Percentiles rank a stretch among this genome's conserved stretches.
phyloP scores from a whole-genome alignment of 331 rosid species.

The Rosa hybrid region DNA sequence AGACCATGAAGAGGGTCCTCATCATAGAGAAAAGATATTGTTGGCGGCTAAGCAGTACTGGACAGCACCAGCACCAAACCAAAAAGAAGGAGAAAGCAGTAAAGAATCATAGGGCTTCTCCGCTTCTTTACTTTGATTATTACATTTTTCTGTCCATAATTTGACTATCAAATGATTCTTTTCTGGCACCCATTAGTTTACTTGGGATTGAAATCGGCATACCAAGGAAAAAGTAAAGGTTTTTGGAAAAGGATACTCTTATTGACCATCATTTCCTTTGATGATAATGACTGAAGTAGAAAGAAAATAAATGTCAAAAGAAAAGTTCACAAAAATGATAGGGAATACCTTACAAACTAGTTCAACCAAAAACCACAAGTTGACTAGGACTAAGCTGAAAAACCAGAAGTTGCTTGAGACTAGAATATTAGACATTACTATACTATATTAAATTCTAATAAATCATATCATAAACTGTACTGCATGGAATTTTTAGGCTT shows the following conservation, averaged over 20 bases:
- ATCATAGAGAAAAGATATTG: conserved; percentile 62
- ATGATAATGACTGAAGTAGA: too few species aligned
- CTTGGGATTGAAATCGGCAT: neutral
- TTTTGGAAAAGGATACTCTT: neutral
- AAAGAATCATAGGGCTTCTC: conserved; percentile 24
- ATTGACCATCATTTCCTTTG: neutral
- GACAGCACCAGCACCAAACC: conserved; percentile 57
- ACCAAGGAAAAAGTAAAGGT: conserved; percentile 12
- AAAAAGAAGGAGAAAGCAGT: conserved; percentile 11
- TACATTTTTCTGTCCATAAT: conserved; percentile 27
- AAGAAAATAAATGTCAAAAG: neutral
- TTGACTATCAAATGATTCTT: conserved; percentile 18
- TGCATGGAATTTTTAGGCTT: neutral
- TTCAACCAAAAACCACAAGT: neutral
- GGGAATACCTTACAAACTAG: neutral
- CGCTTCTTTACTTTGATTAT: neutral
- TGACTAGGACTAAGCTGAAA: neutral
- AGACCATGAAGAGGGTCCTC: conserved; percentile 84
- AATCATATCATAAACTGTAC: neutral
- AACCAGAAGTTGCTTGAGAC: neutral
- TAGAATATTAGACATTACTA: neutral
- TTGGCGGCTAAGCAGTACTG: conserved; percentile 72
- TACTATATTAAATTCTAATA: neutral
- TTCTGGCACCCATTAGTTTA: neutral
- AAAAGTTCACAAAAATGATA: neutral